Conservation (phyloP, 352 stramenopile species). For the Phytophthora europaea region DNA sequence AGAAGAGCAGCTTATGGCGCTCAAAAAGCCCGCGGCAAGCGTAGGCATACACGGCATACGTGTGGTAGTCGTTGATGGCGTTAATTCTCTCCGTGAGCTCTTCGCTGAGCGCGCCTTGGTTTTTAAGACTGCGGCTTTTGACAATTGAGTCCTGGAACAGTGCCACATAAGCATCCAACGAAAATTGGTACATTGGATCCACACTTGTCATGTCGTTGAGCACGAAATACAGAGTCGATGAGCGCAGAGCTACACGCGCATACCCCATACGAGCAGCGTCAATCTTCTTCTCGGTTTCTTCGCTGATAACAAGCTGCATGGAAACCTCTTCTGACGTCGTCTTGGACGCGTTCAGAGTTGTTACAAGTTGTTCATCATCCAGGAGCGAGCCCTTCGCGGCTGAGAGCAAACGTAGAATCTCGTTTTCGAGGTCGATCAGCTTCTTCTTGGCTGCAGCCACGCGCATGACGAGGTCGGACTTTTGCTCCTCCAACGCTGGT, state of each 20-base stretch:
- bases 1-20: slow-evolving; percentile 97
- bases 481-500: slow-evolving; percentile 95
- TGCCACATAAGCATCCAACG: slow-evolving; percentile 94
- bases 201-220: slow-evolving; percentile 96
- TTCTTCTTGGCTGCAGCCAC: slow-evolving; percentile 96
- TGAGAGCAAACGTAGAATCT: slow-evolving; percentile 94
- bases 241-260: slow-evolving; percentile 91
- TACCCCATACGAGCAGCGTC: slow-evolving; percentile 95
- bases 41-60: slow-evolving; percentile 96
- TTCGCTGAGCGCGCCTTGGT: slow-evolving; percentile 81
- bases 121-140: slow-evolving; percentile 85
- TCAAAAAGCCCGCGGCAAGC: slow-evolving; percentile 97
- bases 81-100: slow-evolving; percentile 90
- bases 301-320: slow-evolving; percentile 93
- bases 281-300: slow-evolving; percentile 97
- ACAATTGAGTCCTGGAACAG: slow-evolving; percentile 96
- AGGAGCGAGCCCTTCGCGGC: slow-evolving; percentile 94
- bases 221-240: slow-evolving; percentile 97
- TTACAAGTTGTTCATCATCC: slow-evolving; percentile 95
- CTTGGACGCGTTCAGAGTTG: slow-evolving; percentile 96
- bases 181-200: slow-evolving; percentile 99
- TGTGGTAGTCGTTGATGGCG: slow-evolving; percentile 97
- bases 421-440: slow-evolving; percentile 96
- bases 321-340: slow-evolving; percentile 95
- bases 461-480: slow-evolving; percentile 91